phyloP scores from a whole-genome alignment of 1,139 yeast species.

The Blastobotrys capitulatus region DNA sequence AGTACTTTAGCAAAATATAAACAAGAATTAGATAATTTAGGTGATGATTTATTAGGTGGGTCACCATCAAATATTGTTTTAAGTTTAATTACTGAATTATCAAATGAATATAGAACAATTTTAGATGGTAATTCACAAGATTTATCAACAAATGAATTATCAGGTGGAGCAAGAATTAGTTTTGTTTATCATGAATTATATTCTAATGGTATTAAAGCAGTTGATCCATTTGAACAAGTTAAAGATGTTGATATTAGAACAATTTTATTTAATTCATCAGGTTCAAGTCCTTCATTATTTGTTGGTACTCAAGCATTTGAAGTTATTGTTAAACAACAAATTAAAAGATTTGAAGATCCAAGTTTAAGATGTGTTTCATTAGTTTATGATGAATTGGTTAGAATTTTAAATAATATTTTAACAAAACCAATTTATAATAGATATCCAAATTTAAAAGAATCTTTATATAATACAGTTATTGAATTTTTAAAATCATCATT shows the following conservation, averaged over 20 bases:
- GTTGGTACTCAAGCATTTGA: constrained; percentile 98
- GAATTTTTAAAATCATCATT: constrained; percentile 76
- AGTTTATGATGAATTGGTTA: constrained; percentile 89
- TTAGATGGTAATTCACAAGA: constrained; percentile 89
- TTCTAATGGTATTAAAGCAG: constrained; percentile 85
- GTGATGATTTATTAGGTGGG: constrained; percentile 76
- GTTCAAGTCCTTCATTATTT: constrained; percentile 95
- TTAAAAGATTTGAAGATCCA: constrained; percentile 92
- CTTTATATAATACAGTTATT: constrained; percentile 72
- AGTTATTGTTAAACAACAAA: constrained; percentile 92
- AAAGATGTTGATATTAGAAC: constrained; percentile 96
- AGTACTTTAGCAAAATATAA: constrained; percentile 84
- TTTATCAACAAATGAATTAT: constrained; percentile 76
- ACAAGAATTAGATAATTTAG: constrained; percentile 62
- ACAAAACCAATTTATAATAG: constrained; percentile 77
- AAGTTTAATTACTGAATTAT: constrained; percentile 84
- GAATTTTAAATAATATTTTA: constrained; percentile 81
- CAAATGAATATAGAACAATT: constrained; percentile 87
- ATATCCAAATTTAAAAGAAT: constrained; percentile 86
- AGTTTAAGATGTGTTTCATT: constrained; percentile 81
- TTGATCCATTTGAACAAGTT: constrained; percentile 96
- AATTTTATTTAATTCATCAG: constrained; percentile 84
- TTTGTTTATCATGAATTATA: constrained; percentile 97
- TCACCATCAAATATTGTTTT: constrained; percentile 87
- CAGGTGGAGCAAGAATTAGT: constrained; percentile 95